A percentile compares a stretch with the other conserved stretches of the same genome.
Conservation (phyloP, 805 yeast genomes). For the Kregervanrija delftensis region DNA sequence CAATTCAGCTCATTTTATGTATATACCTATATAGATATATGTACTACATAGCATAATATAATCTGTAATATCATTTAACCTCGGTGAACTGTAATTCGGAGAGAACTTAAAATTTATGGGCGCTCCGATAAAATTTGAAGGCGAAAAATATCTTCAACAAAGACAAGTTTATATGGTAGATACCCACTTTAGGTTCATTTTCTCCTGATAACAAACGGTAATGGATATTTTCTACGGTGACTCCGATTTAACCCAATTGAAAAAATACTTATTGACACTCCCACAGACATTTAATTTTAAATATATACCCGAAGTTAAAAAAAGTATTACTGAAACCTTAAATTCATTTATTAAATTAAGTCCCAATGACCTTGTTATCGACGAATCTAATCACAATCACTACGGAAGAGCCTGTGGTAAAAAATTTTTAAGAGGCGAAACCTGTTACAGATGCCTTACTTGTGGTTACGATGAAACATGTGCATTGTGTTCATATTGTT, state of each 20-base stretch:
- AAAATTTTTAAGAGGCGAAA: constrained; percentile 70
- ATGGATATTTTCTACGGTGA: no score
- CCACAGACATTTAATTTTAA: constrained; percentile 7
- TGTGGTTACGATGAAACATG: constrained; percentile 80
- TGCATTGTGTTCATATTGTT: constrained; percentile 76
- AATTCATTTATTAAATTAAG: constrained; percentile 1
- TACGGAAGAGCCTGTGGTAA: constrained; percentile 67
- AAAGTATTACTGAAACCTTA: constrained; percentile 1
- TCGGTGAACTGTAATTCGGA: neutral
- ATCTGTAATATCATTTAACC: neutral
- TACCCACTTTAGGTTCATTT: no score
- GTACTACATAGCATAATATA: neutral
- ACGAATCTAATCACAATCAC: constrained; percentile 33
- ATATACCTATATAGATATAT: no score
- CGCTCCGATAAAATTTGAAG: no score
- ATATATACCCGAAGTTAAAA: constrained; percentile 6
- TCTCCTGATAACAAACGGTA: no score
- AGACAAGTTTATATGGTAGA: no score
- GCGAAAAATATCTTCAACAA: no score
- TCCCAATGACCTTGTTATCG: constrained; percentile 14
- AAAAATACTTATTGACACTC: constrained; percentile 3
- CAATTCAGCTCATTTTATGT: no score
- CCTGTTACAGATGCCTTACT: constrained; percentile 69
- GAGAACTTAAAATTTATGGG: no score
- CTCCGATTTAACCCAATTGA: neutral